Base-by-base conservation (phyloP, 1,284 basidiomycete species). In the Cryptococcus deneoformans region DNA sequence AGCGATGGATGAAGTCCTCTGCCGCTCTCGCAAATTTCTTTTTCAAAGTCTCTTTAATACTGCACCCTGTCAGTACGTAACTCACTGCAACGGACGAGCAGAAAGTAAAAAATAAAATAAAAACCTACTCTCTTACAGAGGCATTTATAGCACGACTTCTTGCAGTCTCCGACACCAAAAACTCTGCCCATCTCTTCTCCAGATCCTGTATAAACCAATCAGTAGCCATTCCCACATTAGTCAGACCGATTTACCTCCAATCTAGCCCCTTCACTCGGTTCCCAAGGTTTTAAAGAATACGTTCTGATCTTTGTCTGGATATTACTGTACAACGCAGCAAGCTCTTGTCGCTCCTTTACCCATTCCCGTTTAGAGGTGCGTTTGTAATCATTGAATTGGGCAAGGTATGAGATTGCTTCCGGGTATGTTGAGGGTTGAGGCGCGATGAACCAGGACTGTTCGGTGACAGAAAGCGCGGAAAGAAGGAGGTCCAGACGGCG, bases 261-360 rank as follows among this genome's bases (percentile, higher is more conserved):
- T 16, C 84, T 77, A 14, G 92, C 76, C 1, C 89, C 91, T 8
- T 79, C 72, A 4, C 86, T 85, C n/a, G 93, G 92, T 16, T 87
- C 81, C 76, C 94, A 97, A 66, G 89, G 85, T 53, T 86, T 81
- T 61, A 97, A 73, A 10, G 88, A 86, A 78, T 98, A 98, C 12
- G 94, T 98, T 73, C 84, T 85, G 61, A 99, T 80, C 77, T 98
- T 97, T 1, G 92, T 97, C 75, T 94, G 90, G 40, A 99, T 88
- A 70, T 97, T 97, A 5, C 89, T 87, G 65, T 97, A 90, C 11
- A 98, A 82, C 2, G 89, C 91, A 2, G 87, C 85, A 6, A 97
- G 80, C 63, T 95, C 92, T 71, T 92, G 90, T 67, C 89, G 86
- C 76, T 98, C 94, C 2, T 85, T 87, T 5, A 94, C 90, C 88